Evolutionary conservation across 257 asterid species (phyloP), one percentile per base, ranked within the genome.

Genomic region (Solanum clarkiae): DNA sequence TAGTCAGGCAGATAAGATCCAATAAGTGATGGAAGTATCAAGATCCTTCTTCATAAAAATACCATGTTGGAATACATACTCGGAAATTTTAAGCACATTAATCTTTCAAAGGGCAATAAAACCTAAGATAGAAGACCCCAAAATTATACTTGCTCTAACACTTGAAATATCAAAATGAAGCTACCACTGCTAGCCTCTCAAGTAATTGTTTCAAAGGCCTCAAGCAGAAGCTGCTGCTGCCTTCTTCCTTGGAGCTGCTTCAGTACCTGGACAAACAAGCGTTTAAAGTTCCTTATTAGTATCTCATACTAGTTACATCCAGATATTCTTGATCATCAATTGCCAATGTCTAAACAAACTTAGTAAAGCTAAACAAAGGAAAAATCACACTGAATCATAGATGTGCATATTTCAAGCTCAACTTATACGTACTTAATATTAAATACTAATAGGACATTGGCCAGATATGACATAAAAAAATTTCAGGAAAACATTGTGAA

Each of bases 231-330:
- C 91, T 70, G 89, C 91, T 70, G 89, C 91, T 8, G 91, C 93
- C 94, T 93, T 93, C 88, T 90, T 92, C 94, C 97, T 92, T 18
- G 97, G 97, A 68, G 97, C 96, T 51, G 96, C 96, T 88, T 92
- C 89, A 8, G 94, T 90, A 84, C 95, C 97, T 93, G 80, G 42
- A 44, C 49, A 0, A 11, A 65, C 22, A 66, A 29, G 16, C 17
- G 49, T 26, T 1, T 5, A 53, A 53, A 79, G 17, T 16, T 29
- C 6, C 42, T 36, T 1, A 53, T 79, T 26, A 79, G 17, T 26
- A 53, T 49, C 22, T 15, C 82, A 79, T 29, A 15, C 6, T 26
- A 2, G 65, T 51, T 16, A 77, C 0, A 3, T 15, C 47, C 22
- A 77, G 10, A 51, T 26, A 51, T 9, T 26, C 65, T 24, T 24